phyloP scores from a whole-genome alignment of 495 filamentous ascomycete genomes.

The Trichoderma parareesei region DNA sequence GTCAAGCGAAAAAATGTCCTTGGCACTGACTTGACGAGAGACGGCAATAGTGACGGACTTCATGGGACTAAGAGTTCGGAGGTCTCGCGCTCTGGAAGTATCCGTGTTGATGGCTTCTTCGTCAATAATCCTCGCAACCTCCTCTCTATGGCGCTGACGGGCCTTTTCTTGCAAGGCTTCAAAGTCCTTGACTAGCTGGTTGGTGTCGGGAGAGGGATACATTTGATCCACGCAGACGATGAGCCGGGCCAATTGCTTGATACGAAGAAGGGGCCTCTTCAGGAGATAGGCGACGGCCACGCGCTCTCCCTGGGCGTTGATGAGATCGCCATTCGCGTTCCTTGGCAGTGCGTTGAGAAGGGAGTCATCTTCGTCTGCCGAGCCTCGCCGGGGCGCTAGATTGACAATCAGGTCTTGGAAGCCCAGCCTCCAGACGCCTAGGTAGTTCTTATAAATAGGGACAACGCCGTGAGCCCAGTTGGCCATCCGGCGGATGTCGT shows the following conservation, averaged over 20 bases:
- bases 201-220: slow-evolving; percentile 21
- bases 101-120: slow-evolving; percentile 82
- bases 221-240: slow-evolving; percentile 45
- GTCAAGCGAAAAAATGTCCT: slow-evolving; percentile 82
- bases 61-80: slow-evolving; percentile 61
- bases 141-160: slow-evolving; percentile 71
- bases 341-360: slow-evolving; percentile 63
- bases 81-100: slow-evolving; percentile 66
- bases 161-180: slow-evolving; percentile 69
- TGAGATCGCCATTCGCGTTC: slow-evolving; percentile 69
- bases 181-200: slow-evolving; percentile 35
- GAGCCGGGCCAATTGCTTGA: slow-evolving; percentile 82
- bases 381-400: slow-evolving; percentile 59
- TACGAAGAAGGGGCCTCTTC: slow-evolving; percentile 76
- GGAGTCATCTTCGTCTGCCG: slow-evolving; percentile 41
- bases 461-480: slow-evolving; percentile 72
- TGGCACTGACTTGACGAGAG: slow-evolving; percentile 67
- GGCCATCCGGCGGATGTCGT: slow-evolving; percentile 58
- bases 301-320: slow-evolving; percentile 72
- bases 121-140: slow-evolving; percentile 80
- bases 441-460: slow-evolving; percentile 76
- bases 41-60: slow-evolving; percentile 63
- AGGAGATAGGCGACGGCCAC: slow-evolving; percentile 92
- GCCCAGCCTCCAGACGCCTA: slow-evolving; percentile 84
- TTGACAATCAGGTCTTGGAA: slow-evolving; percentile 96